Evolutionary conservation across 2,329 filamentous ascomycete genomes (phyloP).

Genomic region (Trichophyton benhamiae): DNA sequence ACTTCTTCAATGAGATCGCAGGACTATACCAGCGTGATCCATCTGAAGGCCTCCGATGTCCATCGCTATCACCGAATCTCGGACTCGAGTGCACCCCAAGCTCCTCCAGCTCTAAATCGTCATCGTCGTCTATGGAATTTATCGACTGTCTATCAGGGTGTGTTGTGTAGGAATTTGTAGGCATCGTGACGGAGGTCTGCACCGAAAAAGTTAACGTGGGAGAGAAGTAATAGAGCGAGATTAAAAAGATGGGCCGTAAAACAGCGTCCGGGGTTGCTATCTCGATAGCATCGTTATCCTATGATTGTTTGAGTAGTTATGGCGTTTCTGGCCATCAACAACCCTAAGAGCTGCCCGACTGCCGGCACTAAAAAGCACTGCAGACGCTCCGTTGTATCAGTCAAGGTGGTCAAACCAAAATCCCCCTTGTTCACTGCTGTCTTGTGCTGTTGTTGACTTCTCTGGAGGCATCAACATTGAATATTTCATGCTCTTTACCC

Average conservation of each 20-base stretch:
- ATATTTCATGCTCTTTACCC: neutral
- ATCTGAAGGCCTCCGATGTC: slow-evolving; percentile 10
- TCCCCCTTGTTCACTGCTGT: no score
- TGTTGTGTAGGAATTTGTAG: slow-evolving; percentile 20
- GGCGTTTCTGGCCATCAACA: neutral
- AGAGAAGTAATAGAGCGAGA: neutral
- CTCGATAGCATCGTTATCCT: neutral
- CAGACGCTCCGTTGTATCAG: no score
- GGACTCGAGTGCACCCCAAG: slow-evolving; percentile 27
- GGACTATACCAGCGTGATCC: slow-evolving; percentile 21
- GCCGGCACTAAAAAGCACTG: neutral
- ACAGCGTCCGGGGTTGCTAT: neutral
- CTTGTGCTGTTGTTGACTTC: neutral
- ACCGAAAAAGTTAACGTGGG: neutral
- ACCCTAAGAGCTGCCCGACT: neutral
- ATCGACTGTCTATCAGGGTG: slow-evolving; percentile 23
- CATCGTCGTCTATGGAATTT: slow-evolving; percentile 25
- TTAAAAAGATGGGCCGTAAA: neutral
- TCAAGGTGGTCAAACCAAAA: no score
- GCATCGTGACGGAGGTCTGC: slow-evolving; percentile 3
- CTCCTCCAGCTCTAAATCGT: slow-evolving; percentile 36
- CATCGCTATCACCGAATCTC: slow-evolving; percentile 16
- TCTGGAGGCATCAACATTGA: slow-evolving; percentile 1
- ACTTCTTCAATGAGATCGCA: slow-evolving; percentile 36
- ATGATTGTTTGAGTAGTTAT: neutral